Conservation (phyloP, 177 flowering plant genomes). For the Telopea speciosissima region DNA sequence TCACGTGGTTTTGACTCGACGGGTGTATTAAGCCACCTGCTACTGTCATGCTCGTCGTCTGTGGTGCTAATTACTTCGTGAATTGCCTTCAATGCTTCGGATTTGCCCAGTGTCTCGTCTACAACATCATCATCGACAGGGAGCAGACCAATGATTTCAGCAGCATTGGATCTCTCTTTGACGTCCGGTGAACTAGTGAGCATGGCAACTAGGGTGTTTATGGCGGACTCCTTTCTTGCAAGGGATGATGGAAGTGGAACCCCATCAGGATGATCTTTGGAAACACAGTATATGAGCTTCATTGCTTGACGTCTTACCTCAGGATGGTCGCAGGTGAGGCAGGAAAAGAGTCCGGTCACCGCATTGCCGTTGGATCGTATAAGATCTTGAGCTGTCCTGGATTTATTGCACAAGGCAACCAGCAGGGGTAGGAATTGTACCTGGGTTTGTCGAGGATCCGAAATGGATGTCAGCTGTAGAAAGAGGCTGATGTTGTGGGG, state of each 20-base stretch:
- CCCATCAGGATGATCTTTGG: constrained; percentile 25
- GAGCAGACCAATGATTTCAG: constrained; percentile 35
- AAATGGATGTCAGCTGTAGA: constrained; percentile 15
- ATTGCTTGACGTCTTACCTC: constrained; percentile 16
- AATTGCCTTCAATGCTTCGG: constrained; percentile 37
- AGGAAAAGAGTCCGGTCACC: constrained; percentile 19
- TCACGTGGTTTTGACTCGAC: not conserved
- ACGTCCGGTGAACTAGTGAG: constrained; percentile 22
- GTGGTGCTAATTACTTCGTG: constrained; percentile 25
- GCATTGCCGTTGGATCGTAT: constrained; percentile 18
- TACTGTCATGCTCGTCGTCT: constrained; percentile 8
- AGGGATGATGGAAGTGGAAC: constrained; percentile 33
- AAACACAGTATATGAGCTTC: constrained; percentile 28
- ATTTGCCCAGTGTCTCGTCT: constrained; percentile 29
- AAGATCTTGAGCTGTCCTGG: constrained; percentile 20
- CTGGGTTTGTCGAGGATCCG: constrained; percentile 17
- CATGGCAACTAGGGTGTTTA: constrained; percentile 28
- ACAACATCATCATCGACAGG: constrained; percentile 27
- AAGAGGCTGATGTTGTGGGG: constrained; percentile 26
- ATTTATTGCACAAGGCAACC: constrained; percentile 25
- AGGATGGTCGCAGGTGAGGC: constrained; percentile 15
- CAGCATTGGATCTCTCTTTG: constrained; percentile 31
- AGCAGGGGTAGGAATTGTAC: constrained; percentile 25
- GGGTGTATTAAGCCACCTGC: constrained; percentile 5
- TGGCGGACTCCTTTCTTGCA: constrained; percentile 22